Percentiles rank a stretch among this genome's conserved stretches.
These are phyloP conservation scores for Cryptosporidium felis DNA, from an alignment of 169 alveolate species.

Conservation along the genomic window DNA sequence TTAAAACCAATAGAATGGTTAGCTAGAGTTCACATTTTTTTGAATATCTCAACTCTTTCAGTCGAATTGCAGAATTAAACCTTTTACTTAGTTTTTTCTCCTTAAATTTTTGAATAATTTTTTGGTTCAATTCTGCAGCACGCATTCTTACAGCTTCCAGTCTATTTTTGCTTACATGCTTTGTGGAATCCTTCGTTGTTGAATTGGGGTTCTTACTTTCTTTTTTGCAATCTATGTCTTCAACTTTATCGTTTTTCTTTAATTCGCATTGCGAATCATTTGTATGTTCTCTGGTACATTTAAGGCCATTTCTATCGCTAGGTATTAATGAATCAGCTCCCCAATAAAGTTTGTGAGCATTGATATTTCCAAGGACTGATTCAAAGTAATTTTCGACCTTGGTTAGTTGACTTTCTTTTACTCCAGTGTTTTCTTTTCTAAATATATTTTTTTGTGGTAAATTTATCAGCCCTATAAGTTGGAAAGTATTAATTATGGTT, in stretches of 20 bases:
- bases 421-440: background rate
- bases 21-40: background rate
- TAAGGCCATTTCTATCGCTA: too few species aligned
- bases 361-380: background rate
- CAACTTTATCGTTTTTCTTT: background rate
- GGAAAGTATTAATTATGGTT: conserved; percentile 21
- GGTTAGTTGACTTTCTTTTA: too few species aligned
- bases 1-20: background rate
- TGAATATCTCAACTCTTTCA: background rate
- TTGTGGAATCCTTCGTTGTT: background rate
- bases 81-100: background rate
- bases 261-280: too few species aligned
- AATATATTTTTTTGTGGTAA: background rate
- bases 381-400: background rate
- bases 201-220: background rate
- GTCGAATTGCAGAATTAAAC: background rate
- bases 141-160: background rate
- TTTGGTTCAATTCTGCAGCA: conserved; percentile 55
- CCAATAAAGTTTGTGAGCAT: conserved; percentile 53
- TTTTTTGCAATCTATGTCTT: background rate
- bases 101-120: background rate
- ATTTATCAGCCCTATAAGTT: conserved; percentile 15
- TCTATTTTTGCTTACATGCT: background rate
- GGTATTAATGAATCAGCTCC: background rate
- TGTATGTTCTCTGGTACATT: too few species aligned